A percentile compares a stretch with the other conserved stretches of the same genome.
Evolutionary conservation across 768 basidiomycete species (phyloP).

Genomic region (Suillus bovinus): DNA sequence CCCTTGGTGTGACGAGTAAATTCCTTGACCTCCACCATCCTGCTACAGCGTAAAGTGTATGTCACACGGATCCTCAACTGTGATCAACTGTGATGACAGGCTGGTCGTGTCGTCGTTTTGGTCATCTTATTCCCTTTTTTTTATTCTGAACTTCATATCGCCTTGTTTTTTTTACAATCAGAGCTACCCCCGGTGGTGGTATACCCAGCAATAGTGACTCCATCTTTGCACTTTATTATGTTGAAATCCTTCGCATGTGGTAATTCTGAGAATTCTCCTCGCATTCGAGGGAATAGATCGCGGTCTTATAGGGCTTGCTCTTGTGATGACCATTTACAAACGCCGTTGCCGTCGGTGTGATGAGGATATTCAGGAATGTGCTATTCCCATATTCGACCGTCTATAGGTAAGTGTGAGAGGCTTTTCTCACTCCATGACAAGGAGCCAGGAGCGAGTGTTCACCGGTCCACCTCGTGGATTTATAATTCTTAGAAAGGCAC

Average conservation of each 20-base stretch:
- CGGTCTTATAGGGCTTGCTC: constrained; percentile 20
- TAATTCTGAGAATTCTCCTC: constrained; percentile 27
- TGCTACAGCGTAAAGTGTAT: background rate
- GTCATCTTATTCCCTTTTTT: background rate
- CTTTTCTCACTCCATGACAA: background rate
- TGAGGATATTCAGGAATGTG: background rate
- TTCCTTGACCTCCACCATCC: constrained; percentile 1
- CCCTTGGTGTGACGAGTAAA: constrained; percentile 51
- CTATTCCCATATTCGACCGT: background rate
- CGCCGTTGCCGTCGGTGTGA: background rate
- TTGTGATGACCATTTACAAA: background rate
- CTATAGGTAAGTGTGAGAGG: background rate
- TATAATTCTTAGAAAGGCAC: background rate
- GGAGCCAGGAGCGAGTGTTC: background rate
- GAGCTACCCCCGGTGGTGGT: constrained; percentile 15
- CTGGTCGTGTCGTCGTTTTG: constrained; percentile 26
- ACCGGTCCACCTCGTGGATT: background rate
- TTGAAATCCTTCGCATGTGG: constrained; percentile 21
- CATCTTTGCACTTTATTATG: constrained; percentile 13
- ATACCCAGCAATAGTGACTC: constrained; percentile 26
- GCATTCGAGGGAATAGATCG: constrained; percentile 21
- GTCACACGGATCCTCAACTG: constrained; percentile 15
- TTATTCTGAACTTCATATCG: background rate
- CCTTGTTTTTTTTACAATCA: constrained; percentile 9
- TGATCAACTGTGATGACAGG: constrained; percentile 22